Evolutionary conservation across 257 asterid genomes (phyloP).

Genomic region (Gentiana macrophylla): DNA sequence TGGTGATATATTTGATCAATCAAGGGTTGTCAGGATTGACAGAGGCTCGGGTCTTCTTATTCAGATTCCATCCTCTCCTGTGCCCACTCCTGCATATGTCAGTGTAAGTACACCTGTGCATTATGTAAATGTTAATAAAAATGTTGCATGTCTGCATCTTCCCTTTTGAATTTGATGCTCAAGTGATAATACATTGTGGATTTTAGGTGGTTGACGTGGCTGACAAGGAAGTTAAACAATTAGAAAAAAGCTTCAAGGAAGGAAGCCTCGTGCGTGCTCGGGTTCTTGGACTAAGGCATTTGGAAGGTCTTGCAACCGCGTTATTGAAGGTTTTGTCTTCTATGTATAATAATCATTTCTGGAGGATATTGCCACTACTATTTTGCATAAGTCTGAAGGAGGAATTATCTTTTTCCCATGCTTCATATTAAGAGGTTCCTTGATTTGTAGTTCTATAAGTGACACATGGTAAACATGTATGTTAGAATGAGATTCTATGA

Average conservation of each 20-base stretch:
- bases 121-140: background rate
- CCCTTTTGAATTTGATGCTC: background rate
- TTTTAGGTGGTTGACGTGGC: slow-evolving; percentile 61
- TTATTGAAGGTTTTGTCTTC: slow-evolving; percentile 47
- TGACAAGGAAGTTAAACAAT: slow-evolving; percentile 65
- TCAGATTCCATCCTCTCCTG: slow-evolving; percentile 65
- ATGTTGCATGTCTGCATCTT: background rate
- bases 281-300: slow-evolving; percentile 72
- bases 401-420: no score
- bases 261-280: slow-evolving; percentile 72
- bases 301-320: slow-evolving; percentile 94
- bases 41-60: slow-evolving; percentile 74
- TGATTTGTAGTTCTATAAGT: no score
- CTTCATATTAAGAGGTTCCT: no score
- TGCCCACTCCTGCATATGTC: slow-evolving; percentile 82
- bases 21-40: slow-evolving; percentile 80
- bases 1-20: slow-evolving; percentile 78
- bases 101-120: slow-evolving; percentile 38
- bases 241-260: slow-evolving; percentile 76
- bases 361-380: slow-evolving; percentile 3
- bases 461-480: no score
- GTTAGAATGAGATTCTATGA: no score
- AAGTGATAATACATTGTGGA: slow-evolving; percentile 8
- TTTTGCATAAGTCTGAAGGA: background rate
- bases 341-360: no score